A percentile compares a stretch with the other conserved stretches of the same genome.
phyloP scores from a whole-genome alignment of 2,329 filamentous ascomycete genomes.

The Botryotinia globosa region DNA sequence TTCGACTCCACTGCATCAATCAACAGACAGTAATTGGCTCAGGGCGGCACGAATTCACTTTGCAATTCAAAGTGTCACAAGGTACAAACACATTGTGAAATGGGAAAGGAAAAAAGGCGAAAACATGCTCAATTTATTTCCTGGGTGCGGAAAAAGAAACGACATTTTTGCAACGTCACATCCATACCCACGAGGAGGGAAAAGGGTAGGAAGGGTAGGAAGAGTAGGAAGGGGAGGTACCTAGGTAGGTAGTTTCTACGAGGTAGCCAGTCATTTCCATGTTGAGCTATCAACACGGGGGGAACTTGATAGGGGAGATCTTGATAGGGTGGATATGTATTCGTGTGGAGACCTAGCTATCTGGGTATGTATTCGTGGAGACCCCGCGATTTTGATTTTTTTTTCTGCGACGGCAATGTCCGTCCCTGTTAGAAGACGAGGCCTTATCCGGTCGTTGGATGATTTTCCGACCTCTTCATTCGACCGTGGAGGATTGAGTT shows the following conservation, averaged over 20 bases:
- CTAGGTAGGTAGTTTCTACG: not conserved
- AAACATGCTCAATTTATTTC: not conserved
- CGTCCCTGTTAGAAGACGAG: not conserved
- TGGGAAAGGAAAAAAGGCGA: not conserved
- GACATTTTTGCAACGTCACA: not conserved
- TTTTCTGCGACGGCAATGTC: not conserved
- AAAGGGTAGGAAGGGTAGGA: too few relatives aligned
- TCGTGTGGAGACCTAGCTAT: too few relatives aligned
- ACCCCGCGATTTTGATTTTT: not conserved
- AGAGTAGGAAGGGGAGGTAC: too few relatives aligned
- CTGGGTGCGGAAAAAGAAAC: not conserved
- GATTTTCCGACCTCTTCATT: not conserved
- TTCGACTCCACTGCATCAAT: not conserved
- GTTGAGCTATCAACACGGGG: not conserved
- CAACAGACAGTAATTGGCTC: not conserved
- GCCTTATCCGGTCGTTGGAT: too few relatives aligned
- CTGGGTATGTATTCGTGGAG: not conserved
- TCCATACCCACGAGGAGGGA: not conserved
- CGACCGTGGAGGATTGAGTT: not conserved
- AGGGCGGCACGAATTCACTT: slow-evolving; percentile 21
- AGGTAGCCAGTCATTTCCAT: not conserved
- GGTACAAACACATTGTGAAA: not conserved
- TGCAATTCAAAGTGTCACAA: not conserved
- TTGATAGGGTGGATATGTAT: not conserved
- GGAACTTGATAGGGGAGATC: not conserved